phyloP scores from a whole-genome alignment of 2,329 filamentous ascomycete genomes.

The Microcera coccophila region DNA sequence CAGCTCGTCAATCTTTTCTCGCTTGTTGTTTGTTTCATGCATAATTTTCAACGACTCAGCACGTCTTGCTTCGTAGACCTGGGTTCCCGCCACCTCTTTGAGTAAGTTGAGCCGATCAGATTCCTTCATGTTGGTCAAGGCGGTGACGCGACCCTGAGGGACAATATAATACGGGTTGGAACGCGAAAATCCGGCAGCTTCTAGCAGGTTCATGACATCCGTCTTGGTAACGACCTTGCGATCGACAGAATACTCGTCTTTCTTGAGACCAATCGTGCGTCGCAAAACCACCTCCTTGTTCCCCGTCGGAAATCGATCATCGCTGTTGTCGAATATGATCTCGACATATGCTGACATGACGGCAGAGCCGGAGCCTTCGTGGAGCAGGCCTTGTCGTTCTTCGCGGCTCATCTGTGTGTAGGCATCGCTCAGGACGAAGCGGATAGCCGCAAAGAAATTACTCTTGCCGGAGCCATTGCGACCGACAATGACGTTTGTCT shows the following conservation, averaged over 20 bases:
- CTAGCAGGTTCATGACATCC: slow-evolving; percentile 91
- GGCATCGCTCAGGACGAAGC: slow-evolving; percentile 95
- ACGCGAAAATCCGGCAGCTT: slow-evolving; percentile 92
- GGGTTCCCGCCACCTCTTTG: slow-evolving; percentile 97
- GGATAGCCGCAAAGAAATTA: slow-evolving; percentile 98
- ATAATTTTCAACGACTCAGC: slow-evolving; percentile 94
- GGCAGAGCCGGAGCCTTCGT: slow-evolving; percentile 94
- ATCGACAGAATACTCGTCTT: slow-evolving; percentile 97
- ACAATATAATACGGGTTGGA: slow-evolving; percentile 99
- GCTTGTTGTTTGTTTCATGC: slow-evolving; percentile 92
- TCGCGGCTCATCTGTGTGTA: slow-evolving; percentile 95
- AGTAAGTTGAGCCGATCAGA: slow-evolving; percentile 81
- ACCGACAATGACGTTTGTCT: slow-evolving; percentile 97
- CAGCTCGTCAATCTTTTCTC: slow-evolving; percentile 88
- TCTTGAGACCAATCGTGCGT: slow-evolving; percentile 93
- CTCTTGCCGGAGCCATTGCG: slow-evolving; percentile 99
- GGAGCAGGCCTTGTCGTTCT: slow-evolving; percentile 91
- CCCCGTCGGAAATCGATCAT: slow-evolving; percentile 90
- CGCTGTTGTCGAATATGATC: slow-evolving; percentile 96
- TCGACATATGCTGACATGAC: slow-evolving; percentile 99
- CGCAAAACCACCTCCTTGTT: slow-evolving; percentile 87
- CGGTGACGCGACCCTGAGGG: slow-evolving; percentile 91
- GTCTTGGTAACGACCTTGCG: slow-evolving; percentile 92
- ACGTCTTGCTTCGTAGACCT: slow-evolving; percentile 90
- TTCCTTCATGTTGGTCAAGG: slow-evolving; percentile 98